These are phyloP conservation scores for Trametes elegans DNA, from an alignment of 768 basidiomycete species.

Conservation along the genomic window DNA sequence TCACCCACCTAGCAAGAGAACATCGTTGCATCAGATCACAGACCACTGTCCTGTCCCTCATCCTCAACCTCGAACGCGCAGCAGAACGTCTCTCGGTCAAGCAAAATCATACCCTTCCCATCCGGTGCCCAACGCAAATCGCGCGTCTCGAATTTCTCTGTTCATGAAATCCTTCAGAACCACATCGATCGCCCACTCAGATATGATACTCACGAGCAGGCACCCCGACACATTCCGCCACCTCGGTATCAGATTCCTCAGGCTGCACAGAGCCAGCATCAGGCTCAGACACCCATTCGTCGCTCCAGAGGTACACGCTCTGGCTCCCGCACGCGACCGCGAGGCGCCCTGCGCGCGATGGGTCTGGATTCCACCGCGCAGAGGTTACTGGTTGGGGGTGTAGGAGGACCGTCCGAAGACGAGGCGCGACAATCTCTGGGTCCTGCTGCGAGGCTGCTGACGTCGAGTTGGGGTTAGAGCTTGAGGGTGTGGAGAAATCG, in stretches of 20 bases:
- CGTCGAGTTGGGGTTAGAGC: neutral
- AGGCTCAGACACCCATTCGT: constrained; percentile 66
- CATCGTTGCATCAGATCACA: neutral
- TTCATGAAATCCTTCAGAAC: neutral
- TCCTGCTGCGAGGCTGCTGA: too few relatives aligned
- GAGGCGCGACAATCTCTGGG: constrained; percentile 44
- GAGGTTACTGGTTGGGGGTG: constrained; percentile 62
- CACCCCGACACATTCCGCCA: constrained; percentile 88
- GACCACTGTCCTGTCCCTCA: constrained; percentile 6
- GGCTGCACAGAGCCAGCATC: constrained; percentile 28
- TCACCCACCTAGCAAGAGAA: neutral
- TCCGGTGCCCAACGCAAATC: constrained; percentile 83
- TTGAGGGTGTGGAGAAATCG: constrained; percentile 14
- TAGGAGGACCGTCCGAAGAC: constrained; percentile 61
- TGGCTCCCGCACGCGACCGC: constrained; percentile 64
- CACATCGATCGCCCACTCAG: too few relatives aligned
- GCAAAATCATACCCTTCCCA: constrained; percentile 72
- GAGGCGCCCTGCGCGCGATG: constrained; percentile 64
- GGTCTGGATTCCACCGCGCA: constrained; percentile 80
- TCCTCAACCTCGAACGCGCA: constrained; percentile 74
- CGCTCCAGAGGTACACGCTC: constrained; percentile 78
- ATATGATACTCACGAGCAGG: constrained; percentile 68
- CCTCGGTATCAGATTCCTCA: constrained; percentile 55
- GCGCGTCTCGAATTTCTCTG: constrained; percentile 69
- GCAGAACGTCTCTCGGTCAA: constrained; percentile 81